These are phyloP conservation scores for Stellera chamaejasme DNA, from an alignment of 345 rosid species.

Conservation along the genomic window DNA sequence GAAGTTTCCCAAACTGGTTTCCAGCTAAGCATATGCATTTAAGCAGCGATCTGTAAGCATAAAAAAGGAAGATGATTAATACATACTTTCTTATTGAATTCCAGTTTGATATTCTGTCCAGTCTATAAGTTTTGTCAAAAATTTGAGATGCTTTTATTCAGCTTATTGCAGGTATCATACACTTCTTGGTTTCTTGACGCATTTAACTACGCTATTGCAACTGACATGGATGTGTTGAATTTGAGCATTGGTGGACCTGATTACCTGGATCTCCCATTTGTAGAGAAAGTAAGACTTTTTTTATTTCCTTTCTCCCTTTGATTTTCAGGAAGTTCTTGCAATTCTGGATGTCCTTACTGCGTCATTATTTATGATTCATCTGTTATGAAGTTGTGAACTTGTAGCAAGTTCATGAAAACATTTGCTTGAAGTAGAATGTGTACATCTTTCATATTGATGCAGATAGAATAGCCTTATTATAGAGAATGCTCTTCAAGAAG, in stretches of 20 bases:
- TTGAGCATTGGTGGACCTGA: constrained; percentile 99
- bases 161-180: constrained; percentile 98
- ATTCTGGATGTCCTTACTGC: too few relatives aligned
- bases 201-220: constrained; percentile 93
- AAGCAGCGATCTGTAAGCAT: background rate
- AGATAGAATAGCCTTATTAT: too few relatives aligned
- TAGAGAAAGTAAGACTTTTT: constrained; percentile 65
- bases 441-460: too few relatives aligned
- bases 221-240: constrained; percentile 87
- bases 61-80: too few relatives aligned
- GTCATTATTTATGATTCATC: too few relatives aligned
- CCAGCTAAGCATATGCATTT: background rate
- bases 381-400: too few relatives aligned
- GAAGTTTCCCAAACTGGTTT: constrained; percentile 1
- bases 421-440: too few relatives aligned
- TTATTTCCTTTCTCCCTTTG: too few relatives aligned
- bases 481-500: too few relatives aligned
- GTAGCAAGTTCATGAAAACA: too few relatives aligned
- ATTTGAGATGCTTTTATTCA: constrained; percentile 77
- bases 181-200: constrained; percentile 99
- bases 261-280: constrained; percentile 94
- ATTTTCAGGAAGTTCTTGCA: too few relatives aligned
- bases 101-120: constrained; percentile 4
- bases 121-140: constrained; percentile 26
- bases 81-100: too few relatives aligned